phyloP scores from a whole-genome alignment of 2,329 filamentous ascomycete species.

The Penicillium sp. region DNA sequence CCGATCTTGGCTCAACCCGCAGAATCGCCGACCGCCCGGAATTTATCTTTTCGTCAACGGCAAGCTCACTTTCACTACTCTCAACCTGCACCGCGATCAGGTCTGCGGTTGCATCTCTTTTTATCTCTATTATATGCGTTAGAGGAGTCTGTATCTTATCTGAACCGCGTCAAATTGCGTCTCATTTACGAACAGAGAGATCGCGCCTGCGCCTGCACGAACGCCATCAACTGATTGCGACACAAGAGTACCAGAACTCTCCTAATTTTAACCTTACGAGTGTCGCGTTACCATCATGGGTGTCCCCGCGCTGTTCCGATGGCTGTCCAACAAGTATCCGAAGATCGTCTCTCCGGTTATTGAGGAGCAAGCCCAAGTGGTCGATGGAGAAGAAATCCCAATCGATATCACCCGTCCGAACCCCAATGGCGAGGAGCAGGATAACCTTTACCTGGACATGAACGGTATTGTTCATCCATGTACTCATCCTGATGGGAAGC shows the following conservation, averaged over 20 bases:
- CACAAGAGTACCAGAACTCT: constrained; percentile 11
- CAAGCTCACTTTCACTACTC: constrained; percentile 16
- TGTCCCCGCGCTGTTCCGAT: constrained; percentile 93
- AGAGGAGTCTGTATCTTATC: not conserved
- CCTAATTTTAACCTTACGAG: constrained; percentile 4
- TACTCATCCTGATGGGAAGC: constrained; percentile 91
- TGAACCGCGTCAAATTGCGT: not conserved
- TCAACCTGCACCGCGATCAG: constrained; percentile 18
- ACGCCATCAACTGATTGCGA: constrained; percentile 13
- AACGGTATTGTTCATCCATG: constrained; percentile 99
- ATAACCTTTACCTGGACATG: constrained; percentile 98
- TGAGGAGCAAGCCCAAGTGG: constrained; percentile 76
- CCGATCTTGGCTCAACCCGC: constrained; percentile 19
- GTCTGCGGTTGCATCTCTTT: constrained; percentile 15
- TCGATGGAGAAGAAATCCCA: constrained; percentile 82
- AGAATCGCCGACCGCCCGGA: constrained; percentile 23
- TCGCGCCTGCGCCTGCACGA: constrained; percentile 8
- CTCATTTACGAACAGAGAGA: not conserved
- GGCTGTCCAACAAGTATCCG: constrained; percentile 94
- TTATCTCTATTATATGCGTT: not conserved
- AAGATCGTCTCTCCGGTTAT: constrained; percentile 93
- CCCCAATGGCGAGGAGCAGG: constrained; percentile 95
- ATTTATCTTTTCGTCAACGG: constrained; percentile 22
- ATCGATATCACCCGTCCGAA: constrained; percentile 83
- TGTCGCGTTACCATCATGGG: constrained; percentile 61